These are phyloP conservation scores for Eucalyptus rudis DNA, from an alignment of 345 rosid genomes.

Conservation along the genomic window DNA sequence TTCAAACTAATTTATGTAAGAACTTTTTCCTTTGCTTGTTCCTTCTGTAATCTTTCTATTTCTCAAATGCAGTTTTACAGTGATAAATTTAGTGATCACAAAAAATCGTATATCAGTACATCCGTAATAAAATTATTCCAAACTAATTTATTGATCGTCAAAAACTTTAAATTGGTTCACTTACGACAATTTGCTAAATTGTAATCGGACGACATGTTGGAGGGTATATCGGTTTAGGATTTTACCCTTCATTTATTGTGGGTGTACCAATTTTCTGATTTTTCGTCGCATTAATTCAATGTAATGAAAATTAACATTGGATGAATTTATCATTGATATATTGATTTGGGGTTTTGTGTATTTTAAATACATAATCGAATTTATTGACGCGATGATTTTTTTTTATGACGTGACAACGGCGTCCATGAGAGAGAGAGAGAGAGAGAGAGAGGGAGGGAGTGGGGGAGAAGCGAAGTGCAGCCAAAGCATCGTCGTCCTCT, in stretches of 20 bases:
- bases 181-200: accelerated
- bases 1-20: accelerated
- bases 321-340: accelerated
- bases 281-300: accelerated
- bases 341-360: accelerated
- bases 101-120: accelerated
- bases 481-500: background rate
- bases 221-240: accelerated
- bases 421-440: background rate
- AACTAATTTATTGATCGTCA: too few species aligned
- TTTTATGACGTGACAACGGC: background rate
- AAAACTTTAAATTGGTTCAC: accelerated
- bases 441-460: background rate
- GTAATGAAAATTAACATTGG: accelerated
- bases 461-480: background rate
- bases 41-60: too few species aligned
- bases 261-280: accelerated
- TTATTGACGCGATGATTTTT: background rate
- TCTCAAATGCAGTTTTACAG: accelerated
- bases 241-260: accelerated
- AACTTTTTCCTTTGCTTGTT: too few species aligned
- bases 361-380: too few species aligned
- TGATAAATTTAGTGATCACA: accelerated
- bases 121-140: accelerated
- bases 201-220: accelerated